Base-by-base conservation (phyloP, 257 asterid genomes). In the Coffea eugenioides region DNA sequence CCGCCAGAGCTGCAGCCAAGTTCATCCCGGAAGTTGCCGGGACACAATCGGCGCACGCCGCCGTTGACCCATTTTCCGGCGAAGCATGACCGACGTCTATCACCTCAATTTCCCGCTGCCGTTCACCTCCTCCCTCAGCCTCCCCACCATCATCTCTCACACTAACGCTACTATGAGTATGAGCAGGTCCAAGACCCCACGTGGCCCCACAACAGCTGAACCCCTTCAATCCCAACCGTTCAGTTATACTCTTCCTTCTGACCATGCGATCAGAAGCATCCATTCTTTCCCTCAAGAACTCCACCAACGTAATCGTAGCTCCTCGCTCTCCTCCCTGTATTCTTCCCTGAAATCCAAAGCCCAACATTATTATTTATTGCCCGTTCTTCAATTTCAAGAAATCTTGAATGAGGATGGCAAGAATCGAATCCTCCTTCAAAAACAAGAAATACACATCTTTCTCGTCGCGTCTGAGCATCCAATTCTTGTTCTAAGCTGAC, bases 1-100 rank as follows among this genome's bases (percentile, higher is more conserved):
- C 96, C 4, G 92, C 96, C 83, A 95, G 74, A 74, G 98, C 99
- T 73, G 91, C 93, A 45, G 98, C 99, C 78, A 93, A 71, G 74
- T 92, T 93, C 98, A 86, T 92, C 82, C 97, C 94, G 0, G 85
- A 69, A 4, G 83, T 31, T 6, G 75, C 82, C 86, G 92, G 88
- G 14, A 80, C 84, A 6, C 48, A 86, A 18, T 39, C 80, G 73
- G 51, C 80, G 68, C 95, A 94, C 25, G 83, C 84, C 81, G 84
- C 82, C 20, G 75, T 39, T 18, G 84, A 79, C 74, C 69, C 86
- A 27, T 8, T 85, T 15, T 21, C 90, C 70, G 80, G 79, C 27
- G 75, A 67, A 1, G 71, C 3, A 59, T 77, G 81, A 76, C 74
- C 77, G 68, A 0, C 77, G 72, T 23, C 71, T 2, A 2, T 18